Base-by-base conservation (phyloP, 2,329 filamentous ascomycete genomes). In the Diaporthe vaccinii region DNA sequence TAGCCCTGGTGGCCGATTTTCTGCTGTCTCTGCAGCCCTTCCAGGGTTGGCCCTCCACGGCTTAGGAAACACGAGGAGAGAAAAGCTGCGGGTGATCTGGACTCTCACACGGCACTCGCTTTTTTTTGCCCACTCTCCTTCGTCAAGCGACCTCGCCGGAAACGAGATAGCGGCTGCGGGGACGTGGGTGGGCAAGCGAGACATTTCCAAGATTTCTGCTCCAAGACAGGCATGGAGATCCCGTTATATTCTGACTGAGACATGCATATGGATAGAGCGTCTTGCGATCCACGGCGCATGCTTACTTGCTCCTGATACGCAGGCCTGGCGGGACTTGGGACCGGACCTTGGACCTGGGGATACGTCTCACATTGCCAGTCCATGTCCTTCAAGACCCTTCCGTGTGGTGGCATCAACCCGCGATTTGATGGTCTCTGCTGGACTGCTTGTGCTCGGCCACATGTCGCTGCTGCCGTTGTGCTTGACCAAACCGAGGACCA, bases 191-290 rank as follows among this genome's bases (percentile, higher is more conserved):
- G 57, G 31, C 72, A 72, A 59, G 49, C 72, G 68, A 76, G 74
- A 76, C 74, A 76, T 58, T 55, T 51, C 57, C 62, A 68, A 72
- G 65, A 51, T 70, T 49, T 65, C 55, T 53, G 67, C 25, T 68
- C 62, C 46, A 68, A 74, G 67, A 72, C 73, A 74, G 62, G 74
- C 70, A 75, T 75, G 70, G 73, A 62, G 70, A 53, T 53, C 68
- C 68, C 69, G 58, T 62, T 65, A 72, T 62, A 15, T 65, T 61
- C 31, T 76, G 72, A 65, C 74, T 68, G 59, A 74, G 74, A 74
- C 74, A 59, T 74, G 73, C 74, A 74, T 76, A 41, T 61, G 72
- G 57, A 57, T 65, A 73, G 70, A 65, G 57, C 70, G 53, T 44
- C 44, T 72, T 62, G 28, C 58, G 59, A 72, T 39, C 59, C 70